These are phyloP conservation scores for Cicer yamashitae DNA, from an alignment of 306 rosid genomes.

Conservation along the genomic window DNA sequence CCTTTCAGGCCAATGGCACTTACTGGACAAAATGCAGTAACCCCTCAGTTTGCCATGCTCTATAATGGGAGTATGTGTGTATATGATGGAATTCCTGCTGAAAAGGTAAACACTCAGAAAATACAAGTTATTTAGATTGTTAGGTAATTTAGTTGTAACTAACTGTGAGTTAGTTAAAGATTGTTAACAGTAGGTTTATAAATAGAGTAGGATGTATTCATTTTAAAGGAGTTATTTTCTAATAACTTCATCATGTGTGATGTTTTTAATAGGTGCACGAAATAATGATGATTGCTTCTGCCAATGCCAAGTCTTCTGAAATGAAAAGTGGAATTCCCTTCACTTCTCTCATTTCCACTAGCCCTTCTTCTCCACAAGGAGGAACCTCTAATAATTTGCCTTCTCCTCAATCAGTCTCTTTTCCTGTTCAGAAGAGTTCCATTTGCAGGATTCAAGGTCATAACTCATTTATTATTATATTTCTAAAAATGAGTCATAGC, in stretches of 20 bases:
- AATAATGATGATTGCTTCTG: conserved; percentile 59
- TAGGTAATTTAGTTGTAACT: too few species aligned
- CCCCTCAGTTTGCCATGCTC: conserved; percentile 59
- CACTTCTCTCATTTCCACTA: conserved; percentile 48
- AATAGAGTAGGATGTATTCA: too few species aligned
- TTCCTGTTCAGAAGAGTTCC: conserved; percentile 62
- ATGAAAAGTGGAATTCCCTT: conserved; percentile 56
- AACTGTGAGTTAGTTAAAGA: too few species aligned
- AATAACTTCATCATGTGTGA: background rate
- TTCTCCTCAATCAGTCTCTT: conserved; percentile 53
- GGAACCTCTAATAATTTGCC: conserved; percentile 52
- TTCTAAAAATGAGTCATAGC: background rate
- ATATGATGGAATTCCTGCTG: conserved; percentile 70
- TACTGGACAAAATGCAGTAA: conserved; percentile 47
- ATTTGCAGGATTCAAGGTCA: conserved; percentile 69
- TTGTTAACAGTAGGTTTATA: too few species aligned
- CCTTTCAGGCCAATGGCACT: conserved; percentile 51
- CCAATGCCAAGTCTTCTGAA: conserved; percentile 59
- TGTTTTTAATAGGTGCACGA: conserved; percentile 57
- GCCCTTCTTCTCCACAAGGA: conserved; percentile 54
- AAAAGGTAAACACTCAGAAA: conserved; percentile 50
- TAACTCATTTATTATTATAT: conserved; percentile 16
- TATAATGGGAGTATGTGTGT: conserved; percentile 63
- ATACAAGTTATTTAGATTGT: too few species aligned
- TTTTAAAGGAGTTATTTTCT: too few species aligned